Evolutionary conservation across 2,329 filamentous ascomycete species (phyloP).

Genomic region (Apiospora rasikravindrae): DNA sequence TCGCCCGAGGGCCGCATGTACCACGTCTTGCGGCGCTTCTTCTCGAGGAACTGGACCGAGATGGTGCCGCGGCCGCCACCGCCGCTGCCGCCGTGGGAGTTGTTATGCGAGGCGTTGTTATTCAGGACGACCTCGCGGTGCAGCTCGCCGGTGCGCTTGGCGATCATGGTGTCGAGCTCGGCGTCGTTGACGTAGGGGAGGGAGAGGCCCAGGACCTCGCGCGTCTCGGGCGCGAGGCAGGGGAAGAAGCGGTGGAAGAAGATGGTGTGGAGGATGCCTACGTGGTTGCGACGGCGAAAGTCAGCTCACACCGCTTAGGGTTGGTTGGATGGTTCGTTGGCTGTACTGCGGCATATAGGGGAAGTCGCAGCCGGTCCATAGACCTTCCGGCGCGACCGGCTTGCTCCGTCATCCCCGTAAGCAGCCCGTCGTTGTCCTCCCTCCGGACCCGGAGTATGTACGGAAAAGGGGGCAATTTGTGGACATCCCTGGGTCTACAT

Average conservation of each 20-base stretch:
- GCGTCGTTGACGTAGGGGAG: slow-evolving; percentile 88
- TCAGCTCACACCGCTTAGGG: not conserved
- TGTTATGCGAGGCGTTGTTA: slow-evolving; percentile 40
- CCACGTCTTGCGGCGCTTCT: slow-evolving; percentile 81
- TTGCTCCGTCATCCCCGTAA: not conserved
- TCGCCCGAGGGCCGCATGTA: slow-evolving; percentile 68
- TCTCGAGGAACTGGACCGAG: slow-evolving; percentile 93
- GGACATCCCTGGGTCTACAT: slow-evolving; percentile 30
- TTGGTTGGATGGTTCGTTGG: no score
- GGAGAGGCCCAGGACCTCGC: slow-evolving; percentile 89
- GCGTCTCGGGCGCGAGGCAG: slow-evolving; percentile 78
- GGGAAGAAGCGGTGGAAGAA: slow-evolving; percentile 99
- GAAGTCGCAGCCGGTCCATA: not conserved
- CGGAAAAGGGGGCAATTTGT: not conserved
- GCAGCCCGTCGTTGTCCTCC: not conserved
- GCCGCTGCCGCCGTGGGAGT: not conserved
- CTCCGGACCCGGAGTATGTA: not conserved
- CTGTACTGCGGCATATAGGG: not conserved
- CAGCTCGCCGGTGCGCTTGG: slow-evolving; percentile 80
- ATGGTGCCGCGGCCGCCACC: slow-evolving; percentile 63
- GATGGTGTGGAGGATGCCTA: slow-evolving; percentile 92
- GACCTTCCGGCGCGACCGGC: not conserved
- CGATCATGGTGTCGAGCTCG: slow-evolving; percentile 91
- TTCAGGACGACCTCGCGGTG: slow-evolving; percentile 76
- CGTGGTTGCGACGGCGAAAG: not conserved